Percentiles rank a stretch among this genome's conserved stretches.
These are phyloP conservation scores for Bolboschoenus planiculmis DNA, from an alignment of 176 grass and related monocot genomes.

Conservation along the genomic window DNA sequence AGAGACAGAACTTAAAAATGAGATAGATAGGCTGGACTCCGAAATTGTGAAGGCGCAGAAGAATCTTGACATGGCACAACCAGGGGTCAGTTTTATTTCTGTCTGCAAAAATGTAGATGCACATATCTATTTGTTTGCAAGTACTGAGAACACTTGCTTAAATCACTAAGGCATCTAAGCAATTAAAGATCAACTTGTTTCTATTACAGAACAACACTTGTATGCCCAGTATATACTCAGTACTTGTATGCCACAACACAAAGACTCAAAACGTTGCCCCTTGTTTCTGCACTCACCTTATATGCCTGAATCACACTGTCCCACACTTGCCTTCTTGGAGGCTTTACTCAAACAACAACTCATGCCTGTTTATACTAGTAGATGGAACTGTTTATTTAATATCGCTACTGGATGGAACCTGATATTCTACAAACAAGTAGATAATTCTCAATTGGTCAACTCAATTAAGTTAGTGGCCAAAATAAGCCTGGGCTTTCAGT, in stretches of 20 bases:
- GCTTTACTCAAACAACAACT: background rate
- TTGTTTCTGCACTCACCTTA: background rate
- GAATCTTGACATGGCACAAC: slow-evolving; percentile 82
- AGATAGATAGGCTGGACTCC: slow-evolving; percentile 60
- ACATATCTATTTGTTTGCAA: background rate
- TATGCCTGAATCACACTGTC: background rate
- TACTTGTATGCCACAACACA: background rate
- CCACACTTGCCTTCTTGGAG: background rate
- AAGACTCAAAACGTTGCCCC: background rate
- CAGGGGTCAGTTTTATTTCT: slow-evolving; percentile 51
- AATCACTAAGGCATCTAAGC: background rate
- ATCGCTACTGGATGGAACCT: background rate
- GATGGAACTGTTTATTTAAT: background rate
- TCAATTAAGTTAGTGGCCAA: background rate
- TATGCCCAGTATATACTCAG: background rate
- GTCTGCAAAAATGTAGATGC: background rate
- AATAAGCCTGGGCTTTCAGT: background rate
- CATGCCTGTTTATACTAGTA: background rate
- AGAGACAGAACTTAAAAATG: slow-evolving; percentile 66
- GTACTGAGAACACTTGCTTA: background rate
- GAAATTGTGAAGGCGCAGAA: slow-evolving; percentile 87
- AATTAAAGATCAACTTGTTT: background rate
- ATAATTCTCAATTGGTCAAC: background rate
- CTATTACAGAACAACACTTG: background rate
- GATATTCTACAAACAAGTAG: background rate